phyloP scores from a whole-genome alignment of 129 eudicot species.

The carrot (Daucus carota) region DNA sequence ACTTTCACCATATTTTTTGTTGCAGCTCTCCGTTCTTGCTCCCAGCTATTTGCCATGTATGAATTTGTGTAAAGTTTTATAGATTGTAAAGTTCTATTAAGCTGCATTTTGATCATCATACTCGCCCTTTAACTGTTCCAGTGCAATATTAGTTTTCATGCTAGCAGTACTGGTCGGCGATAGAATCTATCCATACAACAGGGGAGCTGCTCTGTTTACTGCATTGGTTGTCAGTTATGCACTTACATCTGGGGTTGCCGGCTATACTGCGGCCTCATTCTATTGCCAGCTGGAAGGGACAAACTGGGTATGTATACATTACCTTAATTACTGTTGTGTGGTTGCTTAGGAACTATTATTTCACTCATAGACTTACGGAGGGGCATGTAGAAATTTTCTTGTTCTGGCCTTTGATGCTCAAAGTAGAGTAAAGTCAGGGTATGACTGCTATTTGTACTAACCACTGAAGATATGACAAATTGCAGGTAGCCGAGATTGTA shows the following conservation, averaged over 20 bases:
- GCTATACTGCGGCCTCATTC: conserved; percentile 16
- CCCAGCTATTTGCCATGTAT: conserved; percentile 18
- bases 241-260: conserved; percentile 21
- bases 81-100: background rate
- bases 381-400: background rate
- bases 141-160: conserved; percentile 14
- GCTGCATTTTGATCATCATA: background rate
- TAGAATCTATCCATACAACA: conserved; percentile 18
- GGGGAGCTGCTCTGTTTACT: conserved; percentile 20
- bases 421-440: too few relatives aligned
- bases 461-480: background rate
- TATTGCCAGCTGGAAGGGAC: conserved; percentile 21
- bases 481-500: conserved; percentile 49
- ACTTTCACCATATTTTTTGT: too few relatives aligned
- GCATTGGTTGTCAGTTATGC: conserved; percentile 17
- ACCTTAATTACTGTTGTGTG: background rate
- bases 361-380: background rate
- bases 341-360: background rate
- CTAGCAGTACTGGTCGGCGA: conserved; percentile 17
- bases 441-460: too few relatives aligned
- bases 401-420: background rate
- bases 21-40: conserved; percentile 21
- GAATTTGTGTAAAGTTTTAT: background rate
- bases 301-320: conserved; percentile 15
- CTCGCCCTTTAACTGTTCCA: background rate